A percentile compares a stretch with the other conserved stretches of the same genome.
These are phyloP conservation scores for Metschnikowia kofuensis DNA, from an alignment of 805 yeast genomes.

Conservation along the genomic window DNA sequence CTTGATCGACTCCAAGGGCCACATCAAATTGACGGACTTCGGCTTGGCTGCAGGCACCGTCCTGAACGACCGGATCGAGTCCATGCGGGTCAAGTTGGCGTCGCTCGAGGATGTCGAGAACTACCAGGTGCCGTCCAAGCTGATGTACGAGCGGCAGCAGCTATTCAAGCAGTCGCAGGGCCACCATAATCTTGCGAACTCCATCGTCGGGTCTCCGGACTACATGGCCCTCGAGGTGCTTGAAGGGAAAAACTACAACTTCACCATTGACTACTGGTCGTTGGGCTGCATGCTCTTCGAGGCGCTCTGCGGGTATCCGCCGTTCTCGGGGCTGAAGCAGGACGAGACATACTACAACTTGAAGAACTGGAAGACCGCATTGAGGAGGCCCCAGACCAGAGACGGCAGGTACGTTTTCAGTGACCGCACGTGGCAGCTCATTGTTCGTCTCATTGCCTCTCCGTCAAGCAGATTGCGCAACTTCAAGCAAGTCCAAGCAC, in stretches of 20 bases:
- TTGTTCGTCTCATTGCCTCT: conserved; percentile 74
- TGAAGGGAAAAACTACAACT: conserved; percentile 90
- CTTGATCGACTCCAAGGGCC: conserved; percentile 85
- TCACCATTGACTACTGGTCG: conserved; percentile 98
- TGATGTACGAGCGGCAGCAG: conserved; percentile 83
- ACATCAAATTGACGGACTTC: conserved; percentile 90
- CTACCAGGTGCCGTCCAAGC: conserved; percentile 59
- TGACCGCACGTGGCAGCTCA: conserved; percentile 93
- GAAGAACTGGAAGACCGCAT: conserved; percentile 86
- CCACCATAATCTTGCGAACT: conserved; percentile 85
- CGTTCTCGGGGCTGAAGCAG: conserved; percentile 89
- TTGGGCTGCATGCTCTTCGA: conserved; percentile 96
- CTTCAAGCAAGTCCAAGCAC: conserved; percentile 75
- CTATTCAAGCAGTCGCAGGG: conserved; percentile 78
- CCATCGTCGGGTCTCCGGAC: conserved; percentile 97
- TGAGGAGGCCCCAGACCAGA: conserved; percentile 86
- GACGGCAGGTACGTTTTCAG: conserved; percentile 91
- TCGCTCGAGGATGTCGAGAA: conserved; percentile 70
- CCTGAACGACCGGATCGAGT: conserved; percentile 87
- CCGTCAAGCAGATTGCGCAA: conserved; percentile 72
- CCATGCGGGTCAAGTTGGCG: conserved; percentile 70
- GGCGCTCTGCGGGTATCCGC: conserved; percentile 94
- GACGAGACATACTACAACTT: conserved; percentile 94
- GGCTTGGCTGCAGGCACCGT: conserved; percentile 97
- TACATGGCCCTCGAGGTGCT: conserved; percentile 98